phyloP scores from a whole-genome alignment of 73 alveolate genomes.

The Paramecium pentaurelia region DNA sequence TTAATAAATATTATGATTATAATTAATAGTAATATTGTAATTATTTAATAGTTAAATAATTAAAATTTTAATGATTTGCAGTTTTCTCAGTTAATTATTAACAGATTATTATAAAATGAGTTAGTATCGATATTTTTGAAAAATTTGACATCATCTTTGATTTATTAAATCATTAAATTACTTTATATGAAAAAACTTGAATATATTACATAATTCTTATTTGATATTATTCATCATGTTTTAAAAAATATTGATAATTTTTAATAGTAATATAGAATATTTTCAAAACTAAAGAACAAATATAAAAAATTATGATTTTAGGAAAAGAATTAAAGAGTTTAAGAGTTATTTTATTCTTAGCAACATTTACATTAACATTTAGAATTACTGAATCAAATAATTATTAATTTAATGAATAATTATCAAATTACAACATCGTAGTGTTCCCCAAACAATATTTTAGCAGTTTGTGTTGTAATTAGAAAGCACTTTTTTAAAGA shows the following conservation, averaged over 20 bases:
- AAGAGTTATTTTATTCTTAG: background rate
- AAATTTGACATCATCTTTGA: background rate
- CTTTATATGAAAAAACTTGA: background rate
- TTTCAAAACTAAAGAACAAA: background rate
- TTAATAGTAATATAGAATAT: background rate
- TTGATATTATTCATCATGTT: background rate
- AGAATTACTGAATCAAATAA: background rate
- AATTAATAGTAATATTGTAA: background rate
- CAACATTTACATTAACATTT: background rate
- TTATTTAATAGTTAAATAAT: background rate
- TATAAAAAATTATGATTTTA: background rate
- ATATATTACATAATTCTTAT: background rate
- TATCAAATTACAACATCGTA: background rate
- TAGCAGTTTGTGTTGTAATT: background rate
- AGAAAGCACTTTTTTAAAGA: slow-evolving; percentile 33
- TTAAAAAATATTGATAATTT: background rate
- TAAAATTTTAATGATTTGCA: background rate
- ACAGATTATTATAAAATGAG: background rate
- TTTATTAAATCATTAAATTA: background rate
- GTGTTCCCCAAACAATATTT: background rate
- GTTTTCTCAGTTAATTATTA: background rate
- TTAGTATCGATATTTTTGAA: background rate
- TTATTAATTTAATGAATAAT: background rate
- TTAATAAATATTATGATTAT: background rate
- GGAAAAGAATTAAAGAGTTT: background rate